These are phyloP conservation scores for Fusarium brevicatenulatum DNA, from an alignment of 2,329 filamentous ascomycete species.

Conservation along the genomic window DNA sequence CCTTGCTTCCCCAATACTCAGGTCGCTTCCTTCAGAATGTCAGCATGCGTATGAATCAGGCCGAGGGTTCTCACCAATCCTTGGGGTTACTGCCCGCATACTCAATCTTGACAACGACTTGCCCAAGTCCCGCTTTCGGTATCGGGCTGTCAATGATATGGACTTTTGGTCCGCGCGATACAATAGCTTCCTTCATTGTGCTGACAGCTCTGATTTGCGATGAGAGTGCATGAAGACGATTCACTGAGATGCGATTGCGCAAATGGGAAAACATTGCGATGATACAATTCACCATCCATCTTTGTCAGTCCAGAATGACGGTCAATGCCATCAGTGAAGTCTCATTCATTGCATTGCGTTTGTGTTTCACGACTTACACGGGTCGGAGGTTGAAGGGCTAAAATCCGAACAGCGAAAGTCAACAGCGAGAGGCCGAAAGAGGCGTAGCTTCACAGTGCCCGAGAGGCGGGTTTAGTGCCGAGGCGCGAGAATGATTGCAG, in stretches of 20 bases:
- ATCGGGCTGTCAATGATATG: conserved; percentile 5
- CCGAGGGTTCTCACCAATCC: conserved; percentile 2
- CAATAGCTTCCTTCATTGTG: conserved; percentile 31
- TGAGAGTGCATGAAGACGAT: neutral
- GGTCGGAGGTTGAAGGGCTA: neutral
- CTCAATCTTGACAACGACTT: conserved; percentile 14
- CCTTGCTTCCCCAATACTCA: conserved; percentile 21
- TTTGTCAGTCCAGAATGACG: neutral
- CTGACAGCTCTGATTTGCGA: neutral
- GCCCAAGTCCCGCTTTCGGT: conserved; percentile 8
- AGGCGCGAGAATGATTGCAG: neutral
- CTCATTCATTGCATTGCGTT: neutral
- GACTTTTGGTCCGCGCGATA: conserved; percentile 12
- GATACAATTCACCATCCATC: neutral
- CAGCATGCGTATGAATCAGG: neutral
- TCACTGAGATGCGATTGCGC: neutral
- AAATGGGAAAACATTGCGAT: conserved; percentile 4
- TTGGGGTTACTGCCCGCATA: conserved; percentile 26
- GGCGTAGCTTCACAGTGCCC: neutral
- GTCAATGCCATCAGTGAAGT: neutral
- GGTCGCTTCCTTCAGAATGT: conserved; percentile 4
- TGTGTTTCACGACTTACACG: neutral
- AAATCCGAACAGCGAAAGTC: conserved; percentile 26
- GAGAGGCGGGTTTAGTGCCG: neutral
- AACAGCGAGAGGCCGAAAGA: conserved; percentile 18